Percentiles rank a stretch among this genome's conserved stretches.
Evolutionary conservation across 2,329 filamentous ascomycete genomes (phyloP).

Genomic region (Hymenoscyphus fraxineus): DNA sequence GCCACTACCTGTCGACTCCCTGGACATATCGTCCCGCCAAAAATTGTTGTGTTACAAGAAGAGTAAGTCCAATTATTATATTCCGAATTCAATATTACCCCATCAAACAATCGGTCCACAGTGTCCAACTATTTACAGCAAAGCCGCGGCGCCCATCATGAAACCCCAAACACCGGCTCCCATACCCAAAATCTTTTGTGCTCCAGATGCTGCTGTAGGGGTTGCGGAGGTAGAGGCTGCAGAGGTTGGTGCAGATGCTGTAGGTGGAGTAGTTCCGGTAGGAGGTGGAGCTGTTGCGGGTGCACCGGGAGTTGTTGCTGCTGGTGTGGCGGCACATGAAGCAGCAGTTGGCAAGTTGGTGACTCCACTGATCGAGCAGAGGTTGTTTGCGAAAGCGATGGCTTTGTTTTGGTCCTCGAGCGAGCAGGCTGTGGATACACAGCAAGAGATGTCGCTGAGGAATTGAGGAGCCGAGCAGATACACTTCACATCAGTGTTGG

Average conservation of each 20-base stretch:
- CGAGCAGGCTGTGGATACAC: conserved; percentile 43
- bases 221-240: not conserved
- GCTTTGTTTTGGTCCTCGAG: conserved; percentile 38
- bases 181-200: conserved; percentile 23
- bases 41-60: not conserved
- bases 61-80: not conserved
- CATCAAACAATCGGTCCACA: not conserved
- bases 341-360: conserved; percentile 25
- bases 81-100: not conserved
- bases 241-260: not conserved
- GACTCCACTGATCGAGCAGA: conserved; percentile 37
- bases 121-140: conserved; percentile 16
- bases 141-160: conserved; percentile 20
- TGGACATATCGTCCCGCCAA: not conserved
- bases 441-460: conserved; percentile 47
- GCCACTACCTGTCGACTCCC: not conserved
- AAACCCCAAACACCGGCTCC: conserved; percentile 27
- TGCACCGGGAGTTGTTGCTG: not conserved
- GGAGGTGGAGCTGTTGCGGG: no score
- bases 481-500: conserved; percentile 42
- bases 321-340: conserved; percentile 8
- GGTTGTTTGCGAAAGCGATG: conserved; percentile 33
- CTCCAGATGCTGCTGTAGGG: conserved; percentile 18
- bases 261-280: not conserved
- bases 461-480: conserved; percentile 46